phyloP scores from a whole-genome alignment of 176 grass and related monocot species.

The Otatea glauca region DNA sequence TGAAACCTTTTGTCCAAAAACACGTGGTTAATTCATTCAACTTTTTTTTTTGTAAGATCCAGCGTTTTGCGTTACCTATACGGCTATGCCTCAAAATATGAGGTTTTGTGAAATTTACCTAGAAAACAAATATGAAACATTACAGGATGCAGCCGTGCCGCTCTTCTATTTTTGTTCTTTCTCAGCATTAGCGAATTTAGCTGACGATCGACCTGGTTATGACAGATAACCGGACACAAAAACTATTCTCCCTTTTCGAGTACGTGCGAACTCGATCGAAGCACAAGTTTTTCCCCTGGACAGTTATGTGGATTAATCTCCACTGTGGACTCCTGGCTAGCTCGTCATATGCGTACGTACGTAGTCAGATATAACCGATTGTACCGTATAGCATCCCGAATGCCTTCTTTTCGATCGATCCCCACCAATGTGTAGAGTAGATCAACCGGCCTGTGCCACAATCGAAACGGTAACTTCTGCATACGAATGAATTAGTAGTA shows the following conservation, averaged over 20 bases:
- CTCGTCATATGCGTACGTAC: no score
- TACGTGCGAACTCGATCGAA: not conserved
- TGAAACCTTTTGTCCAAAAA: no score
- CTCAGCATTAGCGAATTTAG: not conserved
- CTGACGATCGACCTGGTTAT: not conserved
- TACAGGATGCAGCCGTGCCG: no score
- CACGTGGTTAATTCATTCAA: no score
- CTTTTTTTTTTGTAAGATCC: no score
- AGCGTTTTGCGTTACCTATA: no score
- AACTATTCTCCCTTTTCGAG: not conserved
- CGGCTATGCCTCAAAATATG: no score
- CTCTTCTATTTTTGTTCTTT: not conserved
- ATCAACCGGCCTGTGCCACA: not conserved
- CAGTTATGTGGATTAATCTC: not conserved
- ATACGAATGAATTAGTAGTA: not conserved
- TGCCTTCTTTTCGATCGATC: not conserved
- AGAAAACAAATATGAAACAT: no score
- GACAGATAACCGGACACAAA: not conserved
- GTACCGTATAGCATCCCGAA: not conserved
- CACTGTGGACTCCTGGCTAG: not conserved
- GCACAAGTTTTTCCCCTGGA: not conserved
- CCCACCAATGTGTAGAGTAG: not conserved
- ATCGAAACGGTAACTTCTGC: not conserved
- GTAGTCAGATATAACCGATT: no score
- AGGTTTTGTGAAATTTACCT: no score